Conservation (phyloP, 495 filamentous ascomycete species). For the Mytilinidion resinicola region DNA sequence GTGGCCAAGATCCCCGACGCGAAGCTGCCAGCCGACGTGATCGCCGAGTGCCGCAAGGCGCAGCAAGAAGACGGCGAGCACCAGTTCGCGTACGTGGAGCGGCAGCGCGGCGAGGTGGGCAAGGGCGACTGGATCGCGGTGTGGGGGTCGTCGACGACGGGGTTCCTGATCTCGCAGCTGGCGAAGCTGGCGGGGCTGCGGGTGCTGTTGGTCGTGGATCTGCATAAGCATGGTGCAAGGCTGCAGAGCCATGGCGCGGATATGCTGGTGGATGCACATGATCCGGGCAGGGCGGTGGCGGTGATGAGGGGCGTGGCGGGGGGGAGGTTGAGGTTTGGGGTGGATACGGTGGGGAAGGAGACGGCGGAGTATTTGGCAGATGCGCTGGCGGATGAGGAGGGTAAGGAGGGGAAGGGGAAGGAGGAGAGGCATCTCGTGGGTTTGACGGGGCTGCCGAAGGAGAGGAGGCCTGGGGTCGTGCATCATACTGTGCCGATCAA, state of each 20-base stretch:
- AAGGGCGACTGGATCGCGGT: too few relatives aligned
- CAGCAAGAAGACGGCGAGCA: too few relatives aligned
- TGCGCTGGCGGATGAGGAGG: constrained; percentile 35
- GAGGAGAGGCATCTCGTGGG: constrained; percentile 52
- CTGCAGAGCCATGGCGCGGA: constrained; percentile 44
- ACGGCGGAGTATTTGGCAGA: constrained; percentile 47
- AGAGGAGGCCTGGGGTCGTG: constrained; percentile 38
- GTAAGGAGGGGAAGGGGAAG: constrained; percentile 12
- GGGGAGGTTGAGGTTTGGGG: constrained; percentile 52
- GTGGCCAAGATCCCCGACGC: constrained; percentile 27
- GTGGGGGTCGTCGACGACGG: background rate
- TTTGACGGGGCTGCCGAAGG: constrained; percentile 55
- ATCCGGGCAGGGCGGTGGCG: constrained; percentile 52
- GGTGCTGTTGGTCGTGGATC: constrained; percentile 54
- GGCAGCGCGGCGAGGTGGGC: too few relatives aligned
- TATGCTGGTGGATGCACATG: constrained; percentile 56
- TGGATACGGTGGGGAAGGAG: constrained; percentile 57
- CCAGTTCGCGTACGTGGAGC: too few relatives aligned
- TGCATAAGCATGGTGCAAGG: constrained; percentile 53
- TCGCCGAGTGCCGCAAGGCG: too few relatives aligned
- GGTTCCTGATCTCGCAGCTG: constrained; percentile 31
- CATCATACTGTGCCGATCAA: constrained; percentile 64
- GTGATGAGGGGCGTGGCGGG: constrained; percentile 51
- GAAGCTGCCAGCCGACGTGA: too few relatives aligned
- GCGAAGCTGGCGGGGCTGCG: constrained; percentile 49